Base-by-base conservation (phyloP, 805 yeast species). In the Nakazawaea anatomiae region DNA sequence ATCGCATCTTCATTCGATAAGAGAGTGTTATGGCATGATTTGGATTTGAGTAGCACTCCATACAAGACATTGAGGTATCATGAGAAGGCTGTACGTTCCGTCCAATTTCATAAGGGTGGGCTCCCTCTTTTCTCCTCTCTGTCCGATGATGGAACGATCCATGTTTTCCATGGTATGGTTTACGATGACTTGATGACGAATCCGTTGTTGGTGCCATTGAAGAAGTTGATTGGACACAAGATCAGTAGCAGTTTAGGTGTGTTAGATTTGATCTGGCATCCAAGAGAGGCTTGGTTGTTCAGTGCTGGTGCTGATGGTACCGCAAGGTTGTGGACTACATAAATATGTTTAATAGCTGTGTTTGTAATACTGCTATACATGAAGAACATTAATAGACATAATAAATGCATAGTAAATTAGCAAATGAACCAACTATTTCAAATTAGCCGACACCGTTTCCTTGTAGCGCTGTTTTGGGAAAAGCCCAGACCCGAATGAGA, bases 281-380 rank as follows among this genome's bases (percentile, higher is more conserved):
- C 98, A 57, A 83, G 85, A 60, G 98, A 94, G 71, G 97, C 99
- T 0, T 94, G 99, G 99, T 75, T 94, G 63, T 90, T 94, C 67
- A 85, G 94, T 64, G 89, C 96, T 9, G 99, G 98, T 60, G 98
- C 98, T 27, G 99, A 94, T 69, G 89, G 96, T 54, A 82, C 89
- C 41, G 98, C 97, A 5, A 83, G 96, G 63, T 72, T 94, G 62
- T 94, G 99, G 99, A 94, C 99, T 30, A 88, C 96, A 14, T 87
- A 43, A 18, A 18, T 18, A 18, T 18, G 3, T 18, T 18, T 18
- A 18, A 18, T 2, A 18, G 25, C 25, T 18, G 25, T 18, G 25
- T 18, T 18, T 18, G 25, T 18, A 18, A 18, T 18, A 18, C 25
- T 18, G 25, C 25, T 18, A 18, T 18, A 18, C 25, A 18, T 3